These are phyloP conservation scores for Hebeloma cylindrosporum DNA, from an alignment of 768 basidiomycete genomes.

Conservation along the genomic window DNA sequence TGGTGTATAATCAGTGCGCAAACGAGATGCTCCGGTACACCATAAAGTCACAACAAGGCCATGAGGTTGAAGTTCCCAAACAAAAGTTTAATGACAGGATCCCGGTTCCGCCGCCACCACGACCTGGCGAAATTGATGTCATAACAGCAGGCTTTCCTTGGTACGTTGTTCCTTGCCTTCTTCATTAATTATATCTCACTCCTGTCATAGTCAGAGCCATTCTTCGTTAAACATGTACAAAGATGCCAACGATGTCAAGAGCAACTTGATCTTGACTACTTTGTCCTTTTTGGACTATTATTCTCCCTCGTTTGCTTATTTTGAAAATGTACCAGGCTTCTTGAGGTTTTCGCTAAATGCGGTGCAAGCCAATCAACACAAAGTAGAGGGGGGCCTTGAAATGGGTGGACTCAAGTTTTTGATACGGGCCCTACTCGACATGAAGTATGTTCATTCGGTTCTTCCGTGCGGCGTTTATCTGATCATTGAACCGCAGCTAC, in stretches of 20 bases:
- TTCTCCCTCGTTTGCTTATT: conserved; percentile 40
- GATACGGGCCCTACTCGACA: conserved; percentile 59
- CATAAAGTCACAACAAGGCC: conserved; percentile 49
- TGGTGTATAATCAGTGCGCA: conserved; percentile 70
- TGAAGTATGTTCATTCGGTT: conserved; percentile 48
- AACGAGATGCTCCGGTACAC: conserved; percentile 62
- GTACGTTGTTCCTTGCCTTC: conserved; percentile 32
- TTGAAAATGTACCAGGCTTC: conserved; percentile 60
- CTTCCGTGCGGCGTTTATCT: conserved; percentile 1
- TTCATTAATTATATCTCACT: background rate
- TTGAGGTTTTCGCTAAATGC: conserved; percentile 42
- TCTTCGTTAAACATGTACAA: conserved; percentile 72
- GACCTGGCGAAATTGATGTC: conserved; percentile 56
- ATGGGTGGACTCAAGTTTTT: conserved; percentile 63
- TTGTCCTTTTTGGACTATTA: conserved; percentile 51
- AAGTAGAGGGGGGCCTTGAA: too few relatives aligned
- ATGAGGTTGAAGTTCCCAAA: conserved; percentile 37
- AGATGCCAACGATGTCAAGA: conserved; percentile 65
- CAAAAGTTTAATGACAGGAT: conserved; percentile 39
- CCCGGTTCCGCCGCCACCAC: conserved; percentile 45
- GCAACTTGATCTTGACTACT: conserved; percentile 64
- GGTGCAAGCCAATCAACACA: conserved; percentile 38
- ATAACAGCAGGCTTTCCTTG: conserved; percentile 78
- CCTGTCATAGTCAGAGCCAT: conserved; percentile 64
- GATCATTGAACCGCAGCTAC: conserved; percentile 36